Evolutionary conservation across 148 eudicot genomes (phyloP), one percentile per base, ranked within the genome.

Genomic region (Chenopodium suecicum): DNA sequence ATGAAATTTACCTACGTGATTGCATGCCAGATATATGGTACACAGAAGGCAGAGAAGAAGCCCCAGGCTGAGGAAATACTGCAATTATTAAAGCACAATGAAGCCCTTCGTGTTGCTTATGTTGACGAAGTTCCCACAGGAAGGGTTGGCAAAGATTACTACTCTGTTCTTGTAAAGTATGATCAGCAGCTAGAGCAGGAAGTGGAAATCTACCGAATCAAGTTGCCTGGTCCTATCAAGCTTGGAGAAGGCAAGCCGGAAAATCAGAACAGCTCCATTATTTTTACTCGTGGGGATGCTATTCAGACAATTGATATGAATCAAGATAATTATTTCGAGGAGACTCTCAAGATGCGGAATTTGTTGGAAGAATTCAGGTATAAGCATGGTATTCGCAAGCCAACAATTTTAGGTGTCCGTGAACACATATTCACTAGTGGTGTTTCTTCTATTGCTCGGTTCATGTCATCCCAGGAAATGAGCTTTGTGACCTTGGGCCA

Each of bases 161-260:
- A 89, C 86, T 94, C 98, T 83, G 98, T 94, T 75, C 93, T 94
- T 50, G 98, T 94, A 69, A 94, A 94, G 89, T 94, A 91, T 84
- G 98, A 94, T 83, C 95, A 89, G 79, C 89, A 88, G 82, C 76
- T 93, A 82, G 79, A 89, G 70, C 92, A 72, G 82, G 98, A 94
- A 87, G 97, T 94, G 76, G 98, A 94, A 91, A 89, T 94, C 27
- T 94, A 90, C 82, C 88, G 98, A 76, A 91, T 94, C 44, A 91
- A 85, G 86, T 87, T 94, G 83, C 98, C 98, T 77, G 98, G 98
- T 76, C 97, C 97, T 12, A 81, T 94, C 69, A 94, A 94, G 87
- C 89, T 94, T 54, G 98, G 98, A 81, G 98, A 94, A 90, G 97
- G 97, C 70, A 94, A 94, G 79, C 98, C 98, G 14, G 98, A 94